These are phyloP conservation scores for Datisca glomerata DNA, from an alignment of 306 rosid species.

Conservation along the genomic window DNA sequence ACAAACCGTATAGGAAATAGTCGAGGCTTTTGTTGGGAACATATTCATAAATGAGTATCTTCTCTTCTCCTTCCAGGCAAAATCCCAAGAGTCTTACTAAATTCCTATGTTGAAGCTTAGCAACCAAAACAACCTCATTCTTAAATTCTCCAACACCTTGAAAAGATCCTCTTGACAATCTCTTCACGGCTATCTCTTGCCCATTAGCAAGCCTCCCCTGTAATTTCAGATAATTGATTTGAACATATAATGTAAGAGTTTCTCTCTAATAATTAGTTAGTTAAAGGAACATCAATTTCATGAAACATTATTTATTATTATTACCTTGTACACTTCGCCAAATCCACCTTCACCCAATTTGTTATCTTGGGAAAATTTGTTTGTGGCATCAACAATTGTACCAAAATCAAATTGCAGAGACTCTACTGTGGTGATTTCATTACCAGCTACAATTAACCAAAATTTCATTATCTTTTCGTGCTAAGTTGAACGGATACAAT, in stretches of 20 bases:
- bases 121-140: conserved; percentile 16
- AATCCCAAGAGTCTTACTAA: conserved; percentile 15
- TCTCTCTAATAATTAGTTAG: too few relatives aligned
- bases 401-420: conserved; percentile 13
- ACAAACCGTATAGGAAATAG: conserved; percentile 13
- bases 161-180: conserved; percentile 5
- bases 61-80: conserved; percentile 15
- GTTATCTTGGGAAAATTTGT: conserved; percentile 10
- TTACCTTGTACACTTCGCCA: conserved; percentile 17
- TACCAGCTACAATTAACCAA: neutral
- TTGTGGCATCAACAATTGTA: conserved; percentile 17
- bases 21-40: conserved; percentile 27
- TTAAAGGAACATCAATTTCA: too few relatives aligned
- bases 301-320: too few relatives aligned
- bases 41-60: conserved; percentile 17
- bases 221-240: neutral
- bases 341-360: conserved; percentile 22
- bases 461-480: neutral
- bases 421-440: conserved; percentile 3
- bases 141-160: conserved; percentile 11
- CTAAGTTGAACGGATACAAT: neutral
- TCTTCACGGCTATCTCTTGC: conserved; percentile 16
- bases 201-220: conserved; percentile 19
- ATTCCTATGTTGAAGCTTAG: conserved; percentile 19
- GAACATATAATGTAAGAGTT: neutral